phyloP scores from a whole-genome alignment of 2,329 filamentous ascomycete genomes.

The Neopestalotiopsis rosae region DNA sequence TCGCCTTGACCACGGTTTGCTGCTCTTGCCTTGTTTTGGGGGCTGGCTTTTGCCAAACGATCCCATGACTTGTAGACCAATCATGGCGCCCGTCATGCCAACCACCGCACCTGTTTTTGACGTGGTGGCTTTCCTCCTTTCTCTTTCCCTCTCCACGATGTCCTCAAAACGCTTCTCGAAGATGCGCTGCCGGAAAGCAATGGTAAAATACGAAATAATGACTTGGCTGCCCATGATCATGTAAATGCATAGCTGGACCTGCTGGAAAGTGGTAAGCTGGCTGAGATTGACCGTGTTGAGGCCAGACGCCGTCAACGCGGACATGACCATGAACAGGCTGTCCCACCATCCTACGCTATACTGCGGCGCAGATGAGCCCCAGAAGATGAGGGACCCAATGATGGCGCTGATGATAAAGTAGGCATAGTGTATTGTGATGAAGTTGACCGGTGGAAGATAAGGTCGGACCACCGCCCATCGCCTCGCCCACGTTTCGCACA shows the following conservation, averaged over 20 bases:
- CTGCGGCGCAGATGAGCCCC: constrained; percentile 52
- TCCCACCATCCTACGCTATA: constrained; percentile 63
- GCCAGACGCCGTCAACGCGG: constrained; percentile 71
- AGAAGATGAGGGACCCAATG: constrained; percentile 65
- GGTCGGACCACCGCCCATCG: constrained; percentile 22
- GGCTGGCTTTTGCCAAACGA: constrained; percentile 27
- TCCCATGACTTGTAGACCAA: constrained; percentile 34
- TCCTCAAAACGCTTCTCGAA: constrained; percentile 66
- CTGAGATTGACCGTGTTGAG: constrained; percentile 66
- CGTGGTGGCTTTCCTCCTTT: constrained; percentile 32
- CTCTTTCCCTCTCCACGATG: constrained; percentile 51
- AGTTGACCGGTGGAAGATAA: constrained; percentile 55
- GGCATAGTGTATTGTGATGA: constrained; percentile 68
- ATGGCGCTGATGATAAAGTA: constrained; percentile 66
- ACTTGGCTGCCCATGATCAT: constrained; percentile 69
- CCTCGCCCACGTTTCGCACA: constrained; percentile 15
- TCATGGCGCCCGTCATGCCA: constrained; percentile 34
- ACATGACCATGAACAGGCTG: constrained; percentile 62
- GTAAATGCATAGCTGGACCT: constrained; percentile 65
- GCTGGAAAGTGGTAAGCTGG: constrained; percentile 69
- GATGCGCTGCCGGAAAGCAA: constrained; percentile 63
- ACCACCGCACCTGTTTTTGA: constrained; percentile 33
- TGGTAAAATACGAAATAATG: constrained; percentile 67
- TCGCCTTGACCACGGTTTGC: constrained; percentile 11
- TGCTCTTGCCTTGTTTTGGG: constrained; percentile 13